phyloP scores from a whole-genome alignment of 140 eudicot species.

The Oenanthe javanica region DNA sequence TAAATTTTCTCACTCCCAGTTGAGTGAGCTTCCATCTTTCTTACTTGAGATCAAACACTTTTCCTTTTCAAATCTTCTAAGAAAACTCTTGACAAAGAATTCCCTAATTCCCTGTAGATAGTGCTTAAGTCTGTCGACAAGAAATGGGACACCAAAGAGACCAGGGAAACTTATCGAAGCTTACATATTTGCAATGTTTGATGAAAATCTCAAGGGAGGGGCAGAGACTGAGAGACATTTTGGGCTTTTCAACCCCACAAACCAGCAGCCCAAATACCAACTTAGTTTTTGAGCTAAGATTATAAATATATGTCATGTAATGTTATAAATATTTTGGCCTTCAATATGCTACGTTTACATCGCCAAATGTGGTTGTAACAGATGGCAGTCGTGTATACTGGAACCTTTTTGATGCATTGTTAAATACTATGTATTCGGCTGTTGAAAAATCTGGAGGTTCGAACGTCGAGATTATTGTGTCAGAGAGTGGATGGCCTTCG shows the following conservation, averaged over 20 bases:
- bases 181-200: background rate
- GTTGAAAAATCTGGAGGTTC: background rate
- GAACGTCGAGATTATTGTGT: background rate
- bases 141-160: background rate
- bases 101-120: too few relatives aligned
- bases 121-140: too few relatives aligned
- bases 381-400: background rate
- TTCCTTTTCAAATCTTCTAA: background rate
- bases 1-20: too few relatives aligned
- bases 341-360: background rate
- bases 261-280: background rate
- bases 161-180: background rate
- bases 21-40: too few relatives aligned
- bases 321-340: background rate
- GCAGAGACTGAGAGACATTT: background rate
- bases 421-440: background rate
- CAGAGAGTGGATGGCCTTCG: conserved; percentile 5
- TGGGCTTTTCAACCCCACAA: background rate
- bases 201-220: background rate
- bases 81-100: background rate
- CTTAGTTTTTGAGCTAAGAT: background rate
- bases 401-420: background rate
- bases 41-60: too few relatives aligned
- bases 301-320: too few relatives aligned
- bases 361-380: background rate